A percentile compares a stretch with the other conserved stretches of the same genome.
phyloP scores from a whole-genome alignment of 2,329 filamentous ascomycete species.

The Penicillium sp. region DNA sequence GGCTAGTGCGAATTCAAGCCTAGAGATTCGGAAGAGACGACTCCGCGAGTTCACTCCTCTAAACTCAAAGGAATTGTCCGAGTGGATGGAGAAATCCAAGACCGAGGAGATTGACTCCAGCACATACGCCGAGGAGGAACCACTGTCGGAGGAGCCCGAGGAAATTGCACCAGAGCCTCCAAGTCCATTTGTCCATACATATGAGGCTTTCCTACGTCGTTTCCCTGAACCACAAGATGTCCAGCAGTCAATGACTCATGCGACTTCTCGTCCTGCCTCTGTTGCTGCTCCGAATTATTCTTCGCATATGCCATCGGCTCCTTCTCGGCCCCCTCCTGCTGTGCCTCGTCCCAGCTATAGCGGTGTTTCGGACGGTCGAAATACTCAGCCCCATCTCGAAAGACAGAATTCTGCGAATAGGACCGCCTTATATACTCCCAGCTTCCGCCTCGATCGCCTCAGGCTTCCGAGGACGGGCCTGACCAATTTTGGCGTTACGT shows the following conservation, averaged over 20 bases:
- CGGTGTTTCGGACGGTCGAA: slow-evolving; percentile 65
- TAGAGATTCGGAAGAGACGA: slow-evolving; percentile 55
- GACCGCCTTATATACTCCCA: slow-evolving; percentile 43
- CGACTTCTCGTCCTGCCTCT: slow-evolving; percentile 32
- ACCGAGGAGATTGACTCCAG: slow-evolving; percentile 57
- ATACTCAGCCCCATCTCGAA: slow-evolving; percentile 42
- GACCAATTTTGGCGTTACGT: slow-evolving; percentile 75
- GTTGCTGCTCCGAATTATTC: slow-evolving; percentile 35
- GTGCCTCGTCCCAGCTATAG: slow-evolving; percentile 72
- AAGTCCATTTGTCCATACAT: slow-evolving; percentile 60
- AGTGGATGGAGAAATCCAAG: slow-evolving; percentile 73
- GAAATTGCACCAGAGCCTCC: slow-evolving; percentile 47
- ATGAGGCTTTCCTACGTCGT: slow-evolving; percentile 77
- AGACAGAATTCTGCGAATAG: slow-evolving; percentile 46
- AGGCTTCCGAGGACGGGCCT: slow-evolving; percentile 67
- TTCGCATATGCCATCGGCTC: slow-evolving; percentile 54
- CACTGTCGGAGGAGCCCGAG: slow-evolving; percentile 41
- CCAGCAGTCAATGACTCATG: slow-evolving; percentile 54
- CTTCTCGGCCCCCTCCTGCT: slow-evolving; percentile 64
- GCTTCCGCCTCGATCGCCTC: slow-evolving; percentile 43
- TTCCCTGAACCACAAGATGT: slow-evolving; percentile 68
- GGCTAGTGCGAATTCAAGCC: slow-evolving; percentile 49
- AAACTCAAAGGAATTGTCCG: slow-evolving; percentile 72
- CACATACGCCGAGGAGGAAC: slow-evolving; percentile 39
- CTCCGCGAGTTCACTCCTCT: slow-evolving; percentile 65